Conservation (phyloP, 129 eudicot species). For the Apium graveolens region DNA sequence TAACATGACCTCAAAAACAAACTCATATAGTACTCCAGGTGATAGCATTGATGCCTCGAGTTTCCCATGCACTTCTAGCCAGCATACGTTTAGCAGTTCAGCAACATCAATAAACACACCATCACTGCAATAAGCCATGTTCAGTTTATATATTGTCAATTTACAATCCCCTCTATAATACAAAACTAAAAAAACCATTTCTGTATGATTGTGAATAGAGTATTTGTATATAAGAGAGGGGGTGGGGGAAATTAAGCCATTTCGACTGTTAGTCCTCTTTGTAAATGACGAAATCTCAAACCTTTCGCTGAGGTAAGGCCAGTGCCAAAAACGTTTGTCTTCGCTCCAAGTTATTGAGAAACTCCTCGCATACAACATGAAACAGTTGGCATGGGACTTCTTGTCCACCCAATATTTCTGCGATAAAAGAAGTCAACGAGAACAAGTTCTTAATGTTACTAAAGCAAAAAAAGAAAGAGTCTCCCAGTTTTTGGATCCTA, state of each 20-base stretch:
- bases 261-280: not conserved
- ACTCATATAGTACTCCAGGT: conserved; percentile 31
- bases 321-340: conserved; percentile 57
- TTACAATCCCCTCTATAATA: not conserved
- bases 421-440: not conserved
- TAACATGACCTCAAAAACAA: conserved; percentile 33
- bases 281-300: not conserved
- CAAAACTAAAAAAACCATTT: not conserved
- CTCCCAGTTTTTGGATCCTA: not conserved
- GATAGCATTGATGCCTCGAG: conserved; percentile 28
- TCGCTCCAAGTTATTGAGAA: conserved; percentile 67
- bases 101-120: conserved; percentile 29
- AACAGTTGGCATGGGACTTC: conserved; percentile 54
- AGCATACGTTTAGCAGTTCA: conserved; percentile 34
- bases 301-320: conserved; percentile 45
- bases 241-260: not conserved
- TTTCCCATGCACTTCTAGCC: conserved; percentile 53
- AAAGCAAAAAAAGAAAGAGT: not conserved
- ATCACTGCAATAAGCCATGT: conserved; percentile 16
- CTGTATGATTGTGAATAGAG: not conserved
- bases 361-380: conserved; percentile 56
- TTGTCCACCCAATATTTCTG: conserved; percentile 71
- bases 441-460: not conserved
- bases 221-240: not conserved
- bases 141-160: not conserved